Conservation (phyloP, 805 yeast genomes). For the Ogataea allantospora region DNA sequence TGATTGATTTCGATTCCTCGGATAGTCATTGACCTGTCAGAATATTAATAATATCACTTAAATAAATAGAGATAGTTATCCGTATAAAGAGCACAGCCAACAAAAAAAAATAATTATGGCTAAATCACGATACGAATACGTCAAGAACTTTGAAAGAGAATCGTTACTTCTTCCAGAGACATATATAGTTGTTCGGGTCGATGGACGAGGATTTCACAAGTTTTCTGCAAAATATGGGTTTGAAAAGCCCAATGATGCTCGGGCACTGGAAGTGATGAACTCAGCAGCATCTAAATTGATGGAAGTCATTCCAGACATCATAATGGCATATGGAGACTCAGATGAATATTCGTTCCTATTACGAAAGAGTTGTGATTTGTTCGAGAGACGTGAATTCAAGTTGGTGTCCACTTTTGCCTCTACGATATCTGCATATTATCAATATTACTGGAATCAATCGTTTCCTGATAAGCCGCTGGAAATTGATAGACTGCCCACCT, state of each 20-base stretch:
- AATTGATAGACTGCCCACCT: constrained; percentile 65
- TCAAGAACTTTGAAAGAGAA: constrained; percentile 74
- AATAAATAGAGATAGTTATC: too few species aligned
- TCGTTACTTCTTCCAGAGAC: constrained; percentile 73
- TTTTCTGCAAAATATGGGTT: constrained; percentile 73
- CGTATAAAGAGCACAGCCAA: constrained; percentile 2
- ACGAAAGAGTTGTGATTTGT: constrained; percentile 59
- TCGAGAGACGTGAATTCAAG: constrained; percentile 82
- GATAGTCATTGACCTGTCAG: too few species aligned
- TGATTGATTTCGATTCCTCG: too few species aligned
- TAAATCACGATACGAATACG: constrained; percentile 85
- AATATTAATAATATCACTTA: too few species aligned
- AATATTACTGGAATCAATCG: constrained; percentile 59
- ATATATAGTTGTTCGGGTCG: constrained; percentile 80
- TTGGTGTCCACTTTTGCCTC: constrained; percentile 80
- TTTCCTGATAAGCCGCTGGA: constrained; percentile 47
- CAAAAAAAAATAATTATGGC: constrained; percentile 52
- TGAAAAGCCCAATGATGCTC: constrained; percentile 80
- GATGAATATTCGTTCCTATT: constrained; percentile 90
- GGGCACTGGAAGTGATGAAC: constrained; percentile 81
- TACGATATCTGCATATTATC: constrained; percentile 75
- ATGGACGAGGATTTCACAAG: constrained; percentile 92
- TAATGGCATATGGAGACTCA: constrained; percentile 89
- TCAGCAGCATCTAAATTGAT: constrained; percentile 68
- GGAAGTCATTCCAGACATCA: constrained; percentile 64